These are phyloP conservation scores for Malus hybrid DNA, from an alignment of 331 rosid genomes.

Conservation along the genomic window DNA sequence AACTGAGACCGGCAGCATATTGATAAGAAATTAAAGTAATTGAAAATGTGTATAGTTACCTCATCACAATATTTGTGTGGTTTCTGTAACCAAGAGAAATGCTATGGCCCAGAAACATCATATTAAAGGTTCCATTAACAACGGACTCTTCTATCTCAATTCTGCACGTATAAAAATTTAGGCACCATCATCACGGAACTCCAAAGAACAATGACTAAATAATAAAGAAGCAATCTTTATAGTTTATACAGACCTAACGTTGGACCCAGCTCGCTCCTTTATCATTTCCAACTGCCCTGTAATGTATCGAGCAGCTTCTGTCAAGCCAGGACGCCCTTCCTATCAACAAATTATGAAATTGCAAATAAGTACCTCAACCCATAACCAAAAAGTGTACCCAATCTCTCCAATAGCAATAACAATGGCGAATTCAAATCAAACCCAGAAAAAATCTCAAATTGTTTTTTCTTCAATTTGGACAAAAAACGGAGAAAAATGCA, in stretches of 20 bases:
- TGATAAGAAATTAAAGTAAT: background rate
- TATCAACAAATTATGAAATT: conserved; percentile 28
- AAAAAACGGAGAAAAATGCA: background rate
- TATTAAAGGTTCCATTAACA: conserved; percentile 84
- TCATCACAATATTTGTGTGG: conserved; percentile 70
- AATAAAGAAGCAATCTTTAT: background rate
- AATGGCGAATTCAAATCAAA: background rate
- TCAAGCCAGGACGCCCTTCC: conserved; percentile 97
- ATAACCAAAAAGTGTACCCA: background rate
- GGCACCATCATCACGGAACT: conserved; percentile 10
- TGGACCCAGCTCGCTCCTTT: conserved; percentile 60
- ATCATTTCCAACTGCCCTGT: conserved; percentile 54
- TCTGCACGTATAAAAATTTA: conserved; percentile 34
- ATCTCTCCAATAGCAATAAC: background rate
- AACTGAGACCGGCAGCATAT: background rate
- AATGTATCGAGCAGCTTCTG: conserved; percentile 72
- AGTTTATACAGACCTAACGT: conserved; percentile 34
- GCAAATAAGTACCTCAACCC: conserved; percentile 15
- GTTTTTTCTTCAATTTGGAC: background rate
- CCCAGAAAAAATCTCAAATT: background rate
- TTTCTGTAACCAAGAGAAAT: conserved; percentile 82
- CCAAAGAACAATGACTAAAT: background rate
- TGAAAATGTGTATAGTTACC: conserved; percentile 32
- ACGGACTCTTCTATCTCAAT: conserved; percentile 80
- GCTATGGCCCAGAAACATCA: conserved; percentile 71